Percentiles rank a stretch among this genome's conserved stretches.
Conservation (phyloP, 225 moss, liverwort and hornwort genomes). For the Climacium dendroides region DNA sequence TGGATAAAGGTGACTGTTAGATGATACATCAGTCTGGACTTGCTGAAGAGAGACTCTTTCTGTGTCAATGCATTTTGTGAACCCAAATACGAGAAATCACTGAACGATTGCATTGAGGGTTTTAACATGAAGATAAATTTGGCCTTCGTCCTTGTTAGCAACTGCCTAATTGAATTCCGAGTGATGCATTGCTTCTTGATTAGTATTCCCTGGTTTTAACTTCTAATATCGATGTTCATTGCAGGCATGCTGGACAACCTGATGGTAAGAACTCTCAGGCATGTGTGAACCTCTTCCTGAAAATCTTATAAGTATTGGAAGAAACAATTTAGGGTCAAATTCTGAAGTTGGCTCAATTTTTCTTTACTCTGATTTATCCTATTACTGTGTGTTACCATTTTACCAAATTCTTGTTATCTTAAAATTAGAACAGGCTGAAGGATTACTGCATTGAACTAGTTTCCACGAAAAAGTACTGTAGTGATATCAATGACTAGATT, state of each 20-base stretch:
- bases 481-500: background rate
- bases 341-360: background rate
- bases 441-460: background rate
- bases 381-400: background rate
- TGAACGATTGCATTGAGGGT: background rate
- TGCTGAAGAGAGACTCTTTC: background rate
- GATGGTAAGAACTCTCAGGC: constrained; percentile 13
- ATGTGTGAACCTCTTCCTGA: background rate
- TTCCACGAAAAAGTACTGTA: background rate
- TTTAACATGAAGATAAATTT: background rate
- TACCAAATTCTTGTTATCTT: background rate
- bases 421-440: background rate
- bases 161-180: background rate
- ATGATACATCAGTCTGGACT: background rate
- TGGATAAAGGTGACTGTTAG: constrained; percentile 50
- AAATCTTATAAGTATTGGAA: background rate
- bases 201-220: background rate
- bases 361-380: background rate
- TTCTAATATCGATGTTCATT: background rate
- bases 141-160: background rate
- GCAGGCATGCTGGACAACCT: constrained; percentile 55
- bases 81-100: background rate
- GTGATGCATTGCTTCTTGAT: background rate
- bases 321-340: background rate
- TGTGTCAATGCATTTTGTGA: background rate